A percentile compares a stretch with the other conserved stretches of the same genome.
Conservation (phyloP, 192 early-diverging fungal genomes). For the Gryganskiella cystojenkinii region DNA sequence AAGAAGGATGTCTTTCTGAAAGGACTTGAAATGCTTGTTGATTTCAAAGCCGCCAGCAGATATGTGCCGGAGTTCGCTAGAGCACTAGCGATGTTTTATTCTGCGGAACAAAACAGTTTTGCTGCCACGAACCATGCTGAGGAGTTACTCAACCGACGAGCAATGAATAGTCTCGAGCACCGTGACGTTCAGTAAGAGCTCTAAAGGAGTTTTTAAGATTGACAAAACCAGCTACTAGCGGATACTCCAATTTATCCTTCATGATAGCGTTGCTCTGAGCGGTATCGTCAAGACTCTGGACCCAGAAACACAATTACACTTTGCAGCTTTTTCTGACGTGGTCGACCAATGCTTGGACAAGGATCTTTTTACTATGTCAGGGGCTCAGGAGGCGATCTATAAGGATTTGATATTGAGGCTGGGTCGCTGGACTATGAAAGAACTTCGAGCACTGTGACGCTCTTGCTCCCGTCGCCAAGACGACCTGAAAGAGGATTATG, state of each 20-base stretch:
- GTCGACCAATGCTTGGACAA: background rate
- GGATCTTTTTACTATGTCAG: constrained; percentile 8
- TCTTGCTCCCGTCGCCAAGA: background rate
- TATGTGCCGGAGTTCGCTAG: too few species aligned
- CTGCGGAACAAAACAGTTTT: too few species aligned
- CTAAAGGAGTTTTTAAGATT: background rate
- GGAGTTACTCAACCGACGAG: too few species aligned
- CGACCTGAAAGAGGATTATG: constrained; percentile 5
- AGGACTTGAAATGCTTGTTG: too few species aligned
- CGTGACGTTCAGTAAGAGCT: background rate
- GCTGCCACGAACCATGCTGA: too few species aligned
- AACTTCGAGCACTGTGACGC: constrained; percentile 3
- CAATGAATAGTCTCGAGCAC: too few species aligned
- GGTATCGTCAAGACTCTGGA: constrained; percentile 9
- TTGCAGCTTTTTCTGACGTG: background rate
- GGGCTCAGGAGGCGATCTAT: background rate
- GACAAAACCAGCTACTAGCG: too few species aligned
- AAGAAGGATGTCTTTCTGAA: too few species aligned
- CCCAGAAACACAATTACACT: background rate
- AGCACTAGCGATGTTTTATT: too few species aligned
- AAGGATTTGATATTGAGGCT: background rate
- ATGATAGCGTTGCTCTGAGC: constrained; percentile 6
- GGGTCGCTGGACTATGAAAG: background rate
- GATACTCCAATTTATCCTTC: constrained; percentile 4
- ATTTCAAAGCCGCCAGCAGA: too few species aligned